Evolutionary conservation across 768 basidiomycete species (phyloP).

Genomic region (Leccinum uliginosum): DNA sequence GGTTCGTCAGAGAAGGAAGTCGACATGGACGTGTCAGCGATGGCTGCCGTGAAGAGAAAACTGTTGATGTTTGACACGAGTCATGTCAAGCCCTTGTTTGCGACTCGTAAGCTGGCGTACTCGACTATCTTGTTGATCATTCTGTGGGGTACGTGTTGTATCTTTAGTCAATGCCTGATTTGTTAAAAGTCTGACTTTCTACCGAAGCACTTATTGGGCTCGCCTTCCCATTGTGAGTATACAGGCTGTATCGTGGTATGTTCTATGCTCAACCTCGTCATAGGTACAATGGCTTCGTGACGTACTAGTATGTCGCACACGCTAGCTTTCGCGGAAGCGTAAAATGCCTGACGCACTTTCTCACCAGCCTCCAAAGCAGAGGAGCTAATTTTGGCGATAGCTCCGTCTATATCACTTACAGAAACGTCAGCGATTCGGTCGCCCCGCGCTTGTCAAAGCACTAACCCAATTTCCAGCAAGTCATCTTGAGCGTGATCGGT

Average conservation of each 20-base stretch:
- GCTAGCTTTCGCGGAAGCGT: neutral
- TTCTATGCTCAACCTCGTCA: neutral
- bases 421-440: constrained; percentile 45
- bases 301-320: constrained; percentile 40
- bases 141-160: constrained; percentile 42
- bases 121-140: constrained; percentile 48
- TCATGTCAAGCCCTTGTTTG: constrained; percentile 48
- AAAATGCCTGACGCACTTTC: neutral
- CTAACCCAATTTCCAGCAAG: constrained; percentile 35
- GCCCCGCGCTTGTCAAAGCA: neutral
- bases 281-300: constrained; percentile 50
- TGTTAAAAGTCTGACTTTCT: constrained; percentile 1
- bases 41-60: constrained; percentile 37
- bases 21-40: constrained; percentile 33
- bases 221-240: constrained; percentile 65
- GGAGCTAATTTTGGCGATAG: constrained; percentile 69
- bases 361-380: constrained; percentile 51
- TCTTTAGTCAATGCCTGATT: neutral
- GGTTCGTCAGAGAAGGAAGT: constrained; percentile 8
- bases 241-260: neutral
- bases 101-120: constrained; percentile 44
- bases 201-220: constrained; percentile 67
- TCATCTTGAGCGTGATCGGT: constrained; percentile 54
- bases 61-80: constrained; percentile 35
- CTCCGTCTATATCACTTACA: constrained; percentile 67